phyloP scores from a whole-genome alignment of 2,329 filamentous ascomycete genomes.

The Aspergillus ruber region DNA sequence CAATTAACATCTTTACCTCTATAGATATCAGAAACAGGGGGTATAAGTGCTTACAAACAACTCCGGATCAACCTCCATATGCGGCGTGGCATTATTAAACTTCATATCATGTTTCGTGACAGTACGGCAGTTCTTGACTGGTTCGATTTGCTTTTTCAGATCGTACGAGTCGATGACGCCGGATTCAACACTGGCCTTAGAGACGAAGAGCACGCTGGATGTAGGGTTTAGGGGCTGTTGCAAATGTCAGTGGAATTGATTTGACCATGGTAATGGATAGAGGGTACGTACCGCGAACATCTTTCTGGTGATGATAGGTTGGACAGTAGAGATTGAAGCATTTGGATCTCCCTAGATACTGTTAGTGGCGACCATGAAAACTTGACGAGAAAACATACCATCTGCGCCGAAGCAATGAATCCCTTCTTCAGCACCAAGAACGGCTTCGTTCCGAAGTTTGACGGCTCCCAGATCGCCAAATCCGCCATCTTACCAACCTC shows the following conservation, averaged over 20 bases:
- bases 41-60: conserved; percentile 53
- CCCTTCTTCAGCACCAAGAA: conserved; percentile 72
- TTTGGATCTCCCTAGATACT: conserved; percentile 56
- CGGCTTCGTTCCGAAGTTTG: conserved; percentile 79
- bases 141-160: conserved; percentile 67
- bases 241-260: neutral
- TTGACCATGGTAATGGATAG: neutral
- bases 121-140: conserved; percentile 64
- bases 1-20: neutral
- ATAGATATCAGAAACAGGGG: neutral
- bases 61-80: conserved; percentile 83
- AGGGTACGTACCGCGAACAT: conserved; percentile 60
- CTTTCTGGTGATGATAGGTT: conserved; percentile 70
- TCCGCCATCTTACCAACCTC: conserved; percentile 83
- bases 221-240: conserved; percentile 54
- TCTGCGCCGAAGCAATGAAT: conserved; percentile 72
- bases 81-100: conserved; percentile 70
- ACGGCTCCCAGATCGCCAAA: conserved; percentile 74
- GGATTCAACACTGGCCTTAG: conserved; percentile 56
- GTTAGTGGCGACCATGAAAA: no score
- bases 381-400: conserved; percentile 50
- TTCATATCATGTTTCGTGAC: conserved; percentile 80
- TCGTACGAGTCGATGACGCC: conserved; percentile 61
- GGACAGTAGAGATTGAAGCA: conserved; percentile 73
- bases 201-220: conserved; percentile 73